A percentile compares a stretch with the other conserved stretches of the same genome.
Conservation (phyloP, 2,329 filamentous ascomycete species). For the Fonsecaea nubica region DNA sequence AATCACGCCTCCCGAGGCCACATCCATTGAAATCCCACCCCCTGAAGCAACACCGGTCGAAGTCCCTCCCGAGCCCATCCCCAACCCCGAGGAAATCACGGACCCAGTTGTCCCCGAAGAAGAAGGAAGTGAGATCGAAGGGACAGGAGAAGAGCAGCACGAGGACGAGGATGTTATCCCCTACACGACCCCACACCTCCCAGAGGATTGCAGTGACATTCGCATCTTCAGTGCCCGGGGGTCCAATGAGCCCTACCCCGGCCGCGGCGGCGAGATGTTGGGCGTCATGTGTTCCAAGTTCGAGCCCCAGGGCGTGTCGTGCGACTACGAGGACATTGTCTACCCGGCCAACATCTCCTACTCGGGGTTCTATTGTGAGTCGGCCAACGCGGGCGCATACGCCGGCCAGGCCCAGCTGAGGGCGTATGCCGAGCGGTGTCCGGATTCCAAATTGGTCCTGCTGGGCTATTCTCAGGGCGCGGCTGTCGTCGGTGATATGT, state of each 20-base stretch:
- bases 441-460: conserved; percentile 42
- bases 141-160: conserved; percentile 4
- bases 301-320: conserved; percentile 22
- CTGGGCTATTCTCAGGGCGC: conserved; percentile 46
- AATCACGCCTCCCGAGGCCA: no score
- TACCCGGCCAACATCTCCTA: conserved; percentile 32
- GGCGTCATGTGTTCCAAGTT: conserved; percentile 19
- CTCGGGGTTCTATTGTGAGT: conserved; percentile 25
- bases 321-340: conserved; percentile 32
- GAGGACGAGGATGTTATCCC: neutral
- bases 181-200: conserved; percentile 17
- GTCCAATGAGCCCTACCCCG: conserved; percentile 31
- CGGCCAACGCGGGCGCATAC: conserved; percentile 18
- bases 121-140: conserved; percentile 1
- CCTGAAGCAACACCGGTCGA: neutral
- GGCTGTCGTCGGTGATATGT: conserved; percentile 42
- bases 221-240: conserved; percentile 28
- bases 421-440: conserved; percentile 35
- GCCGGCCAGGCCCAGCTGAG: conserved; percentile 26
- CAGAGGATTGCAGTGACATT: conserved; percentile 26
- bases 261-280: conserved; percentile 25
- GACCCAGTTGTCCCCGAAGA: conserved; percentile 4
- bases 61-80: neutral
- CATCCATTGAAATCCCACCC: neutral
- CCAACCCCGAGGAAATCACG: neutral